Base-by-base conservation (phyloP, 495 filamentous ascomycete species). In the Penicillium dipodomyicola region DNA sequence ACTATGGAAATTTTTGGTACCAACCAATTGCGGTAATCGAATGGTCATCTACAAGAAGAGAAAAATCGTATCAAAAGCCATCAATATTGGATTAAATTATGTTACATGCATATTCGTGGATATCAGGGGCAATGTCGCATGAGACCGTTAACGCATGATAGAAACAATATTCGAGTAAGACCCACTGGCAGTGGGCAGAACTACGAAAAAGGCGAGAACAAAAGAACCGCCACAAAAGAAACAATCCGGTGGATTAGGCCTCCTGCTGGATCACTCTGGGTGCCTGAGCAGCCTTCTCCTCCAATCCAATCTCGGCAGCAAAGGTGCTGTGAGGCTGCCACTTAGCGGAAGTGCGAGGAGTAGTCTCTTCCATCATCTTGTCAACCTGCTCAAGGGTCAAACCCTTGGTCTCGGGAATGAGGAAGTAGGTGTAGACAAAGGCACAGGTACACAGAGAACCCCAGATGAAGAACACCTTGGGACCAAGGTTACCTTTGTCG, bases 351-450 rank as follows among this genome's bases (percentile, higher is more conserved):
- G 84, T 88, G 15, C 87, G 80, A 12, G 91, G 87, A 10, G 81
- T 89, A 25, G 82, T 84, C 81, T 94, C 90, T 75, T 91, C 90
- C 79, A 95, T 82, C 90, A 93, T 92, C 74, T 84, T 82, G 76
- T 94, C 90, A 64, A 95, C 87, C 70, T 95, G 89, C 77, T 95
- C 90, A 45, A 94, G 87, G 17, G 88, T 86, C 19, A 95, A 79
- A 57, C 89, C 90, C 83, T 92, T 93, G 70, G 90, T 92, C 80
- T 92, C 90, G 49, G 87, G 87, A 43, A 94, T 80, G 41, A 92
- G 79, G 82, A 89, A 87, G 80, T 87, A 92, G 41, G 89, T 83
- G 78, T 87, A 92, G 64, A 89, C 59, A 56, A 88, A 79, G 54
- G 81, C 84, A 56, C 75, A 64, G 56, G 69, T 62, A 79, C 88